These are phyloP conservation scores for Blastobotrys apis DNA, from an alignment of 1,139 yeast species.

Conservation along the genomic window DNA sequence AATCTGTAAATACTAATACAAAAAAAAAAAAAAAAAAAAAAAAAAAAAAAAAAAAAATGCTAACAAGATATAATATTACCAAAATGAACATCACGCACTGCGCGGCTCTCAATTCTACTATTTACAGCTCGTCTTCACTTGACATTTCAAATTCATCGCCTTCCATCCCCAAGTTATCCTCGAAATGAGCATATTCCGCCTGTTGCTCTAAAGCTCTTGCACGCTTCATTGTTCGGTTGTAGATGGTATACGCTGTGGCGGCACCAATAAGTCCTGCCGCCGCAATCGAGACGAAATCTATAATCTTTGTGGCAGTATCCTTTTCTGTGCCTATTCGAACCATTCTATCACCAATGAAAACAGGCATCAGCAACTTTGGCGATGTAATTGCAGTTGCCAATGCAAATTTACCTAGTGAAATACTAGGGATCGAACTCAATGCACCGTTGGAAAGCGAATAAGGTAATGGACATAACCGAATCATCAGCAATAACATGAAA, in stretches of 20 bases:
- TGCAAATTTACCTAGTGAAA: slow-evolving; percentile 56
- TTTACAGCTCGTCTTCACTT: slow-evolving; percentile 18
- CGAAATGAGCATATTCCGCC: slow-evolving; percentile 15
- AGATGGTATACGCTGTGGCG: slow-evolving; percentile 66
- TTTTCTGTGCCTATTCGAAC: slow-evolving; percentile 60
- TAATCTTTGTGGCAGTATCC: slow-evolving; percentile 48
- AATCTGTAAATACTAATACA: not conserved
- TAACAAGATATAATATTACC: not conserved
- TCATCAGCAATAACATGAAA: slow-evolving; percentile 59
- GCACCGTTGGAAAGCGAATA: slow-evolving; percentile 92
- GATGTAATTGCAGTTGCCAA: slow-evolving; percentile 71
- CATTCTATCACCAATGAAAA: slow-evolving; percentile 76
- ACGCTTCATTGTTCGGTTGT: slow-evolving; percentile 47
- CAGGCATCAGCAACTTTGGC: slow-evolving; percentile 73
- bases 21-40: too few species aligned
- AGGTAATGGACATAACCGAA: slow-evolving; percentile 87
- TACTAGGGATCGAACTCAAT: slow-evolving; percentile 76
- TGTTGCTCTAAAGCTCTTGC: slow-evolving; percentile 30
- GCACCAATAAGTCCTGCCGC: slow-evolving; percentile 56
- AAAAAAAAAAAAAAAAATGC: too few species aligned
- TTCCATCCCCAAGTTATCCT: slow-evolving; percentile 13
- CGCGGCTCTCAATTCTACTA: too few species aligned
- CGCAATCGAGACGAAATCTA: slow-evolving; percentile 60
- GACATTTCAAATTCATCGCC: slow-evolving; percentile 23
- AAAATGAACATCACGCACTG: too few species aligned